Evolutionary conservation across 2,329 filamentous ascomycete species (phyloP), one percentile per base, ranked within the genome.

Genomic region (Arthrobotrys musiformis): DNA sequence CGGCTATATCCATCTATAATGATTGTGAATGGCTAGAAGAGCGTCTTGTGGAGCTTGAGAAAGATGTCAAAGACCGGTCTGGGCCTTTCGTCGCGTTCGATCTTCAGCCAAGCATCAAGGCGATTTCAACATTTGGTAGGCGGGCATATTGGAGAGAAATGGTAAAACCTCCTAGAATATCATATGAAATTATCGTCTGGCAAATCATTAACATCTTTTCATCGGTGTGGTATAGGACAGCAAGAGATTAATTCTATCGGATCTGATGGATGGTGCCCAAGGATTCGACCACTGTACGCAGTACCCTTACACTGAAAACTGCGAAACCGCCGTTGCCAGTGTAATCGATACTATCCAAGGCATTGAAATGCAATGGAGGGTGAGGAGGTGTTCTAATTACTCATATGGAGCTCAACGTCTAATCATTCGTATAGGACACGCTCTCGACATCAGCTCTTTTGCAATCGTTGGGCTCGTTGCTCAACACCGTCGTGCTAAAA

Each of bases 1-100:
- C 90, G 24, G 91, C 89, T 79, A 91, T 92, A 89, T 90, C 83
- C 79, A 84, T 91, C 4, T 91, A 91, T 81, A 92, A 91, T 76
- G 90, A 92, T 80, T 86, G 89, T 40, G 87, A 86, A 79, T 90
- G 90, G 81, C 84, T 92, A 6, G 86, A 89, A 0, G 88, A 90
- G 80, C 85, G 85, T 61, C 83, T 77, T 2, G 58, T 50, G 3
- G 60, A 79, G 62, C 35, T 75, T 26, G 62, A 69, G 30, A 69
- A 72, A 22, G 67, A 68, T n/a, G 37, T 72, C 9, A 77, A 67
- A 54, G 35, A n/a, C 24, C 60, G 35, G 48, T 63, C 44, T 13
- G 70, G 22, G 2, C 26, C 56, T 0, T 74, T 74, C 37, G n/a
- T 6, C 17, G 26, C 58, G 0, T 70, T 78, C 17, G 69, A 66